Conservation (phyloP, 345 rosid species). For the Turnera subulata region DNA sequence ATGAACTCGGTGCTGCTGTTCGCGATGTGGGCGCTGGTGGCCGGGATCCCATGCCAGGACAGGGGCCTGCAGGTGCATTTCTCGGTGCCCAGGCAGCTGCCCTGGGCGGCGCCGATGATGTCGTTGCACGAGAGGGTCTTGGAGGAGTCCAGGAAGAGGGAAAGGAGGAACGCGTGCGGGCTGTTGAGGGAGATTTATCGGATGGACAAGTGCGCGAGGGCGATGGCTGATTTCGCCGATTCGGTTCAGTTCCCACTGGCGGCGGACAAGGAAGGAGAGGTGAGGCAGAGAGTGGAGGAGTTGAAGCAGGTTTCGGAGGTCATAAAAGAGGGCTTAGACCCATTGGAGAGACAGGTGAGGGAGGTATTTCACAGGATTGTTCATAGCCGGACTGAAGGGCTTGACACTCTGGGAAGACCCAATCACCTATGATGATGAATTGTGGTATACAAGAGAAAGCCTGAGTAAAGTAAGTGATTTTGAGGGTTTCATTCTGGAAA, state of each 20-base stretch:
- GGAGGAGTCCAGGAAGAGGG: conserved; percentile 79
- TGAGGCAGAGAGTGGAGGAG: conserved; percentile 58
- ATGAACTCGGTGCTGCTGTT: conserved; percentile 68
- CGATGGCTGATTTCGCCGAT: conserved; percentile 66
- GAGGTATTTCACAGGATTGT: conserved; percentile 83
- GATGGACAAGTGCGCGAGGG: conserved; percentile 59
- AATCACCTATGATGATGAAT: no score
- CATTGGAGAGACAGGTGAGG: conserved; percentile 77
- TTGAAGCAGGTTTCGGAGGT: conserved; percentile 44
- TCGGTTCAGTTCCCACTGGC: conserved; percentile 61
- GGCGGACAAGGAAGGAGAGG: conserved; percentile 55
- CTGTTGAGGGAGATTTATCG: conserved; percentile 76
- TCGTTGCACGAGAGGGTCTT: conserved; percentile 63
- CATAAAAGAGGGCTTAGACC: conserved; percentile 64
- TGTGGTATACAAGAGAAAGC: no score
- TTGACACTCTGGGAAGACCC: conserved; percentile 52
- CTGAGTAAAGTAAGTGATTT: conserved; percentile 3
- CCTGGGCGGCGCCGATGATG: conserved; percentile 63
- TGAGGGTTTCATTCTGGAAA: conserved; percentile 13
- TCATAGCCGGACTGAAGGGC: conserved; percentile 74
- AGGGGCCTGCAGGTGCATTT: conserved; percentile 82
- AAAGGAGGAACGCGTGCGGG: conserved; percentile 70
- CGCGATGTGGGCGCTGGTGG: conserved; percentile 92
- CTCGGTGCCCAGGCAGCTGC: conserved; percentile 59
- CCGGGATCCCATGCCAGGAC: conserved; percentile 96